Evolutionary conservation across 2,329 filamentous ascomycete genomes (phyloP).

Genomic region (Alternaria brassicicola): DNA sequence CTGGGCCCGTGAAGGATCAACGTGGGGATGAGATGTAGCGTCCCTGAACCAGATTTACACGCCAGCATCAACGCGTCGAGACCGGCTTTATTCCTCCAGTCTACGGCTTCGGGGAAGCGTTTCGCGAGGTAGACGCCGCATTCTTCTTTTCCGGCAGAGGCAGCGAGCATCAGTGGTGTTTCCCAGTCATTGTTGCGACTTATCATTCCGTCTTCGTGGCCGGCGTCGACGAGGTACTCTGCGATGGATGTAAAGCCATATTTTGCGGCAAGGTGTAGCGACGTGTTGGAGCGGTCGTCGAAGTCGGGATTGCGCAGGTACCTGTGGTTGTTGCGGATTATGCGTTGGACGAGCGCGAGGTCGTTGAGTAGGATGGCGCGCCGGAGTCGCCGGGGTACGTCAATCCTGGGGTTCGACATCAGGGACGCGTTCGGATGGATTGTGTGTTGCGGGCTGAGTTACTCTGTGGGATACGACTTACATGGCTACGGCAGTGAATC

Average conservation of each 20-base stretch:
- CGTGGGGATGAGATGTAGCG: slow-evolving; percentile 53
- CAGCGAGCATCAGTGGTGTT: slow-evolving; percentile 81
- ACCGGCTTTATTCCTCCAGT: slow-evolving; percentile 69
- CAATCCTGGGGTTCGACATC: slow-evolving; percentile 64
- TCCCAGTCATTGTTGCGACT: slow-evolving; percentile 80
- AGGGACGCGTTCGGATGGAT: neutral
- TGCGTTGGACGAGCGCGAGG: slow-evolving; percentile 73
- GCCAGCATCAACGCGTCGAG: slow-evolving; percentile 65
- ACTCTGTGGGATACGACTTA: slow-evolving; percentile 17
- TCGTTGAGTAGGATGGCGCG: slow-evolving; percentile 82
- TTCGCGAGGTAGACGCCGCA: slow-evolving; percentile 74
- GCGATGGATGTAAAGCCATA: slow-evolving; percentile 74
- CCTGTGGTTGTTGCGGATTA: slow-evolving; percentile 72
- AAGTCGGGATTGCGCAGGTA: slow-evolving; percentile 81
- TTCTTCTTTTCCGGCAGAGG: slow-evolving; percentile 71
- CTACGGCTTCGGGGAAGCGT: slow-evolving; percentile 66
- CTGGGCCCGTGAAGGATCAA: slow-evolving; percentile 42
- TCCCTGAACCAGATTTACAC: slow-evolving; percentile 46
- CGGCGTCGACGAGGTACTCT: slow-evolving; percentile 71
- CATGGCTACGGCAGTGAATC: slow-evolving; percentile 31
- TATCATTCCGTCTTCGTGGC: slow-evolving; percentile 75
- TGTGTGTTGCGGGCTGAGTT: neutral
- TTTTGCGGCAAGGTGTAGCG: slow-evolving; percentile 78
- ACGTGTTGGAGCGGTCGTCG: slow-evolving; percentile 78
- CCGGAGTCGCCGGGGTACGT: slow-evolving; percentile 75